These are phyloP conservation scores for Quercus tomentella DNA, from an alignment of 331 rosid genomes.

Conservation along the genomic window DNA sequence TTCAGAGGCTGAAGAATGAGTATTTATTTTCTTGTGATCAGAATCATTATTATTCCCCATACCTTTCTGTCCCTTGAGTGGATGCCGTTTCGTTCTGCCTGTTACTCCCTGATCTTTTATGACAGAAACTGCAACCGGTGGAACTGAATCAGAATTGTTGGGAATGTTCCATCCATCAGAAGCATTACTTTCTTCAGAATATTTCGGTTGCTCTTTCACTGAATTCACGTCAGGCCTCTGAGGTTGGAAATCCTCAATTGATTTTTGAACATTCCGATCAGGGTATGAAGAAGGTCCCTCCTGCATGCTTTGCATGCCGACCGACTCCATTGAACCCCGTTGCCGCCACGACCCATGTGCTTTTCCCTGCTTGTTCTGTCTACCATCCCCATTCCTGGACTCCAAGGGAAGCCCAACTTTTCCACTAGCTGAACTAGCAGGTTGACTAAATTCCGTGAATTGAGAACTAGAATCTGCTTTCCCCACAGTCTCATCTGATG, in stretches of 20 bases:
- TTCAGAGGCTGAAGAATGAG: constrained; percentile 34
- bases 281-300: constrained; percentile 40
- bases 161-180: constrained; percentile 50
- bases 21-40: constrained; percentile 42
- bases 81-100: constrained; percentile 49
- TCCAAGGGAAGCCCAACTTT: constrained; percentile 47
- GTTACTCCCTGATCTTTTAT: constrained; percentile 49
- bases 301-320: constrained; percentile 33
- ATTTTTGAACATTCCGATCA: constrained; percentile 30
- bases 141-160: constrained; percentile 32
- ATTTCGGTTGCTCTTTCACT: constrained; percentile 44
- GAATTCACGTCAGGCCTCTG: constrained; percentile 33
- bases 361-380: constrained; percentile 68
- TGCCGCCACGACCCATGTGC: constrained; percentile 67
- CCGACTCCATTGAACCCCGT: constrained; percentile 47
- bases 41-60: constrained; percentile 43
- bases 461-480: constrained; percentile 46
- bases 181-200: constrained; percentile 36
- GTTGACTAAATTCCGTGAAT: constrained; percentile 30
- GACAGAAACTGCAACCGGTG: constrained; percentile 28
- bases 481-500: constrained; percentile 33
- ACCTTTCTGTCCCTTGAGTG: constrained; percentile 56
- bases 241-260: constrained; percentile 31
- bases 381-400: constrained; percentile 48
- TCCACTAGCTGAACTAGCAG: constrained; percentile 34